Evolutionary conservation across 192 early-diverging fungal genomes (phyloP).

Genomic region (Coemansia erecta): DNA sequence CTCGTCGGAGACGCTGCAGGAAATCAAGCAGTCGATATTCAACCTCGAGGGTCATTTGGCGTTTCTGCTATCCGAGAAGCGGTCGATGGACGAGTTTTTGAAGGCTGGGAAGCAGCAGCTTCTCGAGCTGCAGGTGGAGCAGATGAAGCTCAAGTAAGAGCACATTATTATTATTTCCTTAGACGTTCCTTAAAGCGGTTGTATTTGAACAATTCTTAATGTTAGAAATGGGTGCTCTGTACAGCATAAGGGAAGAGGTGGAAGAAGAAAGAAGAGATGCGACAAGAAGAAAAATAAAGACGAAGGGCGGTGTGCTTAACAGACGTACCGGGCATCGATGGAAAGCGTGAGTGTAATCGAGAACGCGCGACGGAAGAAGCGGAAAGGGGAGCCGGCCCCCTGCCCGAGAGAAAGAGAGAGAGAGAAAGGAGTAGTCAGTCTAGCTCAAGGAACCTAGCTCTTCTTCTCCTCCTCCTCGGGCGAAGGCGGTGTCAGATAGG

Average conservation of each 20-base stretch:
- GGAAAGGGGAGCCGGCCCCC: no score
- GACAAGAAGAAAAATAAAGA: background rate
- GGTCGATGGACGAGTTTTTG: constrained; percentile 47
- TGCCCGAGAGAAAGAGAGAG: background rate
- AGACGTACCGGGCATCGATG: no score
- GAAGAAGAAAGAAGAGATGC: background rate
- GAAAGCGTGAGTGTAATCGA: no score
- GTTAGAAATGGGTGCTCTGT: background rate
- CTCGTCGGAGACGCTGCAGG: constrained; percentile 27
- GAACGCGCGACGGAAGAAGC: no score
- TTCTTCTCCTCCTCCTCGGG: background rate
- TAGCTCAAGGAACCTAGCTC: background rate
- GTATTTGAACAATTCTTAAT: background rate
- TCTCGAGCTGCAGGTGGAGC: constrained; percentile 44
- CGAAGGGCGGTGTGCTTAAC: background rate
- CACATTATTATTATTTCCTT: background rate
- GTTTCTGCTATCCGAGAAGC: constrained; percentile 39
- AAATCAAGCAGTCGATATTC: constrained; percentile 45
- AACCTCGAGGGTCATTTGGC: constrained; percentile 46
- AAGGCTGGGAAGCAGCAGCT: constrained; percentile 33
- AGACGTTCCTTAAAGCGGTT: no score
- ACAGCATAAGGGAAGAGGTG: background rate
- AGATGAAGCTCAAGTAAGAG: constrained; percentile 30
- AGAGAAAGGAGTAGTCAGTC: background rate
- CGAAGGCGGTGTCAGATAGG: constrained; percentile 10